Conservation (phyloP, 306 rosid genomes). For the Gastrolobium bilobum region DNA sequence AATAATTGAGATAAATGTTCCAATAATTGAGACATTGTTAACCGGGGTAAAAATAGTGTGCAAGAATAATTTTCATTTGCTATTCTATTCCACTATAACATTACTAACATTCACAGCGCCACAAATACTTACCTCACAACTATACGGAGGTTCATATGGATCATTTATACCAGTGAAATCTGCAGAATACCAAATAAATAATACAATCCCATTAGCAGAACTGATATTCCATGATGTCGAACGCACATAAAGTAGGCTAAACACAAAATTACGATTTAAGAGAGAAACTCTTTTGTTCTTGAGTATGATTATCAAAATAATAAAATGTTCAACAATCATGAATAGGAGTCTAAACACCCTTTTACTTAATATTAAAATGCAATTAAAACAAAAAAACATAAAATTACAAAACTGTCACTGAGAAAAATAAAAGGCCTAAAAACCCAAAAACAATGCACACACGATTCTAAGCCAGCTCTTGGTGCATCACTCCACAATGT, state of each 20-base stretch:
- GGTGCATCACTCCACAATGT: neutral
- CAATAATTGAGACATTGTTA: conserved; percentile 19
- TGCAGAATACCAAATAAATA: conserved; percentile 59
- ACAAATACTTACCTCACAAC: conserved; percentile 74
- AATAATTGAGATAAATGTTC: neutral
- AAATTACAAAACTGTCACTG: no score
- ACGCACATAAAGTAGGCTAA: no score
- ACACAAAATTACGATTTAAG: no score
- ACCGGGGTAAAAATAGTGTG: neutral
- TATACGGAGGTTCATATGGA: conserved; percentile 85
- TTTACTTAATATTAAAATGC: no score
- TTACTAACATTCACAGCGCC: neutral
- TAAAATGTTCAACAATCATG: no score
- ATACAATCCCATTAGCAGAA: conserved; percentile 24
- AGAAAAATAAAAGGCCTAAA: no score
- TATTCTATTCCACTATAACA: conserved; percentile 19
- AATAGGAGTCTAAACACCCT: no score
- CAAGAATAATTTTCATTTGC: neutral
- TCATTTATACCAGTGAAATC: conserved; percentile 96
- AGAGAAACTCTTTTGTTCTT: no score
- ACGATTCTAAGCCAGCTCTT: no score
- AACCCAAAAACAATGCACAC: no score
- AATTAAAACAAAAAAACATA: no score
- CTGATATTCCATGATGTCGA: conserved; percentile 3
- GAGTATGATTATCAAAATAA: no score